A percentile compares a stretch with the other conserved stretches of the same genome.
phyloP scores from a whole-genome alignment of 176 grass and related monocot genomes.

The Canna indica region DNA sequence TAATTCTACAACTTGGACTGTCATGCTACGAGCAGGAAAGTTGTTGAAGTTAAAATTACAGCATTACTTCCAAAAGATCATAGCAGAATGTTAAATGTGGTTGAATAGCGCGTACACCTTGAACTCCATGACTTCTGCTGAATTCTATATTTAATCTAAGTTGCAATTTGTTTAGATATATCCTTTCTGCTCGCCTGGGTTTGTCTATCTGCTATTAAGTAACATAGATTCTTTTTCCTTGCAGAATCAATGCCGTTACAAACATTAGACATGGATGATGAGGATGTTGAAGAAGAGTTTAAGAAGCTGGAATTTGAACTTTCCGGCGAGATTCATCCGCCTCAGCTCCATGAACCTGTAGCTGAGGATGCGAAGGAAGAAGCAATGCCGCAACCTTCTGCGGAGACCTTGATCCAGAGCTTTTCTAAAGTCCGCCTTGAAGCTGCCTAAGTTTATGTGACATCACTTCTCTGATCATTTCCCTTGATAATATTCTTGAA shows the following conservation, averaged over 20 bases:
- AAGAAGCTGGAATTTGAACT: constrained; percentile 64
- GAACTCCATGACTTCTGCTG: not conserved
- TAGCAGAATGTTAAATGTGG: no score
- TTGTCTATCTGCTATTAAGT: constrained; percentile 1
- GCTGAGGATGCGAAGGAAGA: constrained; percentile 18
- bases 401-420: constrained; percentile 39
- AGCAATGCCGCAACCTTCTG: constrained; percentile 27
- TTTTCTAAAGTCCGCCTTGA: constrained; percentile 57
- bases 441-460: constrained; percentile 26
- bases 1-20: no score
- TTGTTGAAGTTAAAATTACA: no score
- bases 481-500: not conserved
- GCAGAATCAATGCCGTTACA: constrained; percentile 44
- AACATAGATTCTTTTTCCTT: constrained; percentile 22
- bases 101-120: not conserved
- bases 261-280: constrained; percentile 34
- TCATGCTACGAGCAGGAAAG: no score
- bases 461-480: not conserved
- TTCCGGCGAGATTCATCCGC: constrained; percentile 23
- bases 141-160: not conserved
- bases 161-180: not conserved
- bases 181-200: not conserved
- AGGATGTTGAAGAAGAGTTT: constrained; percentile 72
- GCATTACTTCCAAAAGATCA: no score
- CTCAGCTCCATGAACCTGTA: constrained; percentile 25